Evolutionary conservation across 257 asterid genomes (phyloP).

Genomic region (Ocimum tenuiflorum): DNA sequence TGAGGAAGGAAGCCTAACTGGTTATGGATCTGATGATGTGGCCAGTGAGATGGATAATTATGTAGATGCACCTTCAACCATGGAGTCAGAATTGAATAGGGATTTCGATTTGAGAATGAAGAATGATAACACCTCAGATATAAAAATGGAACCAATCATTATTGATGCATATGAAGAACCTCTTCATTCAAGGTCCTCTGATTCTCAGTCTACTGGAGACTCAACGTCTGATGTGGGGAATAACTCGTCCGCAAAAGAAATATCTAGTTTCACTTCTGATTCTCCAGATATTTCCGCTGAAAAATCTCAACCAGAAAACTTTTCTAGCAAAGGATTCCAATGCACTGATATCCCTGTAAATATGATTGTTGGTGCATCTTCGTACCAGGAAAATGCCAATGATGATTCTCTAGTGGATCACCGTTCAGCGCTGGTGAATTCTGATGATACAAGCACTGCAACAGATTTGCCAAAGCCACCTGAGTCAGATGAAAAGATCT

Average conservation of each 20-base stretch:
- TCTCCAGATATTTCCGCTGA: slow-evolving; percentile 32
- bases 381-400: slow-evolving; percentile 22
- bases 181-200: slow-evolving; percentile 40
- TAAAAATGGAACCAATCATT: slow-evolving; percentile 26
- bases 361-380: slow-evolving; percentile 22
- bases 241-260: slow-evolving; percentile 33
- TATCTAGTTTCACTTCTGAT: slow-evolving; percentile 30
- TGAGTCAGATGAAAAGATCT: slow-evolving; percentile 24
- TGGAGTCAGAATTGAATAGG: slow-evolving; percentile 67
- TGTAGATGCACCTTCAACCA: slow-evolving; percentile 70
- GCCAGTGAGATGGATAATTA: slow-evolving; percentile 72
- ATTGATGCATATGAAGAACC: slow-evolving; percentile 17
- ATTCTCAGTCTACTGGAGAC: slow-evolving; percentile 56
- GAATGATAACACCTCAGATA: slow-evolving; percentile 28
- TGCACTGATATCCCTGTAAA: slow-evolving; percentile 24
- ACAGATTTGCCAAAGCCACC: slow-evolving; percentile 18
- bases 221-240: slow-evolving; percentile 45
- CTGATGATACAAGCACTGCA: slow-evolving; percentile 19
- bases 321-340: slow-evolving; percentile 18
- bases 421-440: slow-evolving; percentile 17
- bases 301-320: slow-evolving; percentile 21
- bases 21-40: slow-evolving; percentile 55
- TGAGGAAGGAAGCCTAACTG: slow-evolving; percentile 32
- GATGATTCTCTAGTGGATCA: slow-evolving; percentile 21
- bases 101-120: slow-evolving; percentile 55